A percentile compares a stretch with the other conserved stretches of the same genome.
phyloP scores from a whole-genome alignment of 495 filamentous ascomycete species.

The Umbilicaria muhlenbergii region DNA sequence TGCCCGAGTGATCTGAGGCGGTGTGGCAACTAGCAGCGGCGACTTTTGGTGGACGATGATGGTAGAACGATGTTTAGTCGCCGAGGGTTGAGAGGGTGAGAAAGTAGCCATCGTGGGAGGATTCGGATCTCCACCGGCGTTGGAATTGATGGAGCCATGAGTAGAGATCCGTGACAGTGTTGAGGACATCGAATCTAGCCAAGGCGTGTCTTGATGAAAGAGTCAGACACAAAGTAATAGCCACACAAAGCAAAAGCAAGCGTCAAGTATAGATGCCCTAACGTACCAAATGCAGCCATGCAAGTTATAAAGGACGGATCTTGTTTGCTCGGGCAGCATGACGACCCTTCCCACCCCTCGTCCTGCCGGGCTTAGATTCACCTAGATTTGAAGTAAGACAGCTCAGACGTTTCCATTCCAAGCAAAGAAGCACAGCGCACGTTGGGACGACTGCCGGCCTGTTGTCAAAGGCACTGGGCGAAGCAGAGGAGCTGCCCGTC shows the following conservation, averaged over 20 bases:
- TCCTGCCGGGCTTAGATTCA: too few relatives aligned
- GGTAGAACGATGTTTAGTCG: constrained; percentile 65
- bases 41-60: constrained; percentile 95
- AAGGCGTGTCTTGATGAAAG: constrained; percentile 38
- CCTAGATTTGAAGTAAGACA: too few relatives aligned
- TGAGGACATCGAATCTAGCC: constrained; percentile 44
- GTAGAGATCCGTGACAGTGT: constrained; percentile 12
- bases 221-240: constrained; percentile 10
- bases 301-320: constrained; percentile 15
- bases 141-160: constrained; percentile 14
- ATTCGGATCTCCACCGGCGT: constrained; percentile 31
- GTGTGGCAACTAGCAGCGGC: constrained; percentile 81
- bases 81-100: constrained; percentile 63
- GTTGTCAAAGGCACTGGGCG: too few relatives aligned
- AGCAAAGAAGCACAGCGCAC: too few relatives aligned
- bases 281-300: constrained; percentile 49
- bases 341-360: too few relatives aligned
- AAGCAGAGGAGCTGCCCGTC: too few relatives aligned
- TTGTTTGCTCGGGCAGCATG: too few relatives aligned
- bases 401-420: too few relatives aligned
- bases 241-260: neutral
- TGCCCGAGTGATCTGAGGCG: constrained; percentile 80
- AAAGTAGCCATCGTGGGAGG: constrained; percentile 73
- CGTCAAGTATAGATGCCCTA: neutral
- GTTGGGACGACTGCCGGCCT: too few relatives aligned